phyloP scores from a whole-genome alignment of 2,329 filamentous ascomycete genomes.

The Colletotrichum sp. region DNA sequence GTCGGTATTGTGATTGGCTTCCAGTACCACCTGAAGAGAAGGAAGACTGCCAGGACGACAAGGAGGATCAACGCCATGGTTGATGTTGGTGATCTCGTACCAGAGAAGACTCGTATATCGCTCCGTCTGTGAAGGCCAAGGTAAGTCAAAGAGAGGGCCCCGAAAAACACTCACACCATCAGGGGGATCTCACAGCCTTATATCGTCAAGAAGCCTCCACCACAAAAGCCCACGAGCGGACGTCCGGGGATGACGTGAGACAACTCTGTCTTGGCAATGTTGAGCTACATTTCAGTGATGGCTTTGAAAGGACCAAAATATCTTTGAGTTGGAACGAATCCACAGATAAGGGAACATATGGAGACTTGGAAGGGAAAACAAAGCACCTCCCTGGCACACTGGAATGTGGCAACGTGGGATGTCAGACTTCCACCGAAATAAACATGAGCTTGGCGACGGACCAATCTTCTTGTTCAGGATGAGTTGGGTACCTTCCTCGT shows the following conservation, averaged over 20 bases:
- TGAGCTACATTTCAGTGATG: background rate
- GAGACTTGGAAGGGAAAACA: background rate
- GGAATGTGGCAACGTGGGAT: background rate
- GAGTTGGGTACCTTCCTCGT: background rate
- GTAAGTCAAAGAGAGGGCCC: background rate
- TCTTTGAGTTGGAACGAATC: background rate
- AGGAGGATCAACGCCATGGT: background rate
- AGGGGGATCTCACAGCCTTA: background rate
- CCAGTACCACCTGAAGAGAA: background rate
- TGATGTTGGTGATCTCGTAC: background rate
- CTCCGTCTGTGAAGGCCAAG: background rate
- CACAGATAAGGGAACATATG: background rate
- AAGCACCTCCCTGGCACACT: background rate
- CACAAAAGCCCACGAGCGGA: background rate
- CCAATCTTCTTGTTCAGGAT: background rate
- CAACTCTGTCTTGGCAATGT: background rate
- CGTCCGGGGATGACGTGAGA: background rate
- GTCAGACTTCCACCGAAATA: background rate
- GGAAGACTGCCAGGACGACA: background rate
- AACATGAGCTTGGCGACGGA: background rate
- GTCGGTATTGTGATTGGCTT: slow-evolving; percentile 7
- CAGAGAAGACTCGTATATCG: background rate
- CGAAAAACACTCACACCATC: background rate
- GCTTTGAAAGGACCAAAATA: background rate
- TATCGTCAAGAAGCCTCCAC: background rate